A percentile compares a stretch with the other conserved stretches of the same genome.
phyloP scores from a whole-genome alignment of 2,329 filamentous ascomycete species.

The Orbilia oligospora region DNA sequence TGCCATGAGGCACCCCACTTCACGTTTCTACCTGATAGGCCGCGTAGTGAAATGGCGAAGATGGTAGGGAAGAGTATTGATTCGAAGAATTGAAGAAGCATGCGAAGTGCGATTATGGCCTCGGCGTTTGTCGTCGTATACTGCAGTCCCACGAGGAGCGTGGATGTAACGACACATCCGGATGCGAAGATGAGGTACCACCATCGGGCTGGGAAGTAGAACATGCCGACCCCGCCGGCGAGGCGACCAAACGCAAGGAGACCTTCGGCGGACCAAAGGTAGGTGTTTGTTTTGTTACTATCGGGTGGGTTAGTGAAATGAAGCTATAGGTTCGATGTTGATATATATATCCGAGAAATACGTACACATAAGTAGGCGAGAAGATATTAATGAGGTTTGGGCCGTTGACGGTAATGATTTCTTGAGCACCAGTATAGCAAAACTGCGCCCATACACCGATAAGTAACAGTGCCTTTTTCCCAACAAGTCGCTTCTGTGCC shows the following conservation, averaged over 20 bases:
- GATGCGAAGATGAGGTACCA: constrained; percentile 79
- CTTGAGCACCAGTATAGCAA: constrained; percentile 84
- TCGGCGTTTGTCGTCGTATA: constrained; percentile 69
- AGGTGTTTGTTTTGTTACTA: constrained; percentile 68
- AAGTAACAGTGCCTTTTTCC: constrained; percentile 81
- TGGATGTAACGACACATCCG: constrained; percentile 74
- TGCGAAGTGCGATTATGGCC: constrained; percentile 72
- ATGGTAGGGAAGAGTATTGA: constrained; percentile 87
- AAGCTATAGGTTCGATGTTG: constrained; percentile 60
- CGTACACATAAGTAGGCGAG: constrained; percentile 68
- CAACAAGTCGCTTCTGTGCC: constrained; percentile 66
- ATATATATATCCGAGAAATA: constrained; percentile 24
- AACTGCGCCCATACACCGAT: constrained; percentile 83
- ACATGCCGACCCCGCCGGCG: constrained; percentile 77
- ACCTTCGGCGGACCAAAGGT: constrained; percentile 81
- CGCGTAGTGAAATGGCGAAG: constrained; percentile 82
- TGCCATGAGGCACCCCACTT: constrained; percentile 83
- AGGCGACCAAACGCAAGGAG: constrained; percentile 81
- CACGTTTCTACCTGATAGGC: constrained; percentile 78
- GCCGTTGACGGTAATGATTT: constrained; percentile 50
- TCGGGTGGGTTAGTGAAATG: constrained; percentile 57
- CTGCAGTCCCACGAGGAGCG: constrained; percentile 61
- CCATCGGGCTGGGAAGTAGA: constrained; percentile 76
- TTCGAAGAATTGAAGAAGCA: constrained; percentile 84
- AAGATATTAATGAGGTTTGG: constrained; percentile 73